These are phyloP conservation scores for Botrytis pseudocinerea DNA, from an alignment of 2,329 filamentous ascomycete genomes.

Conservation along the genomic window DNA sequence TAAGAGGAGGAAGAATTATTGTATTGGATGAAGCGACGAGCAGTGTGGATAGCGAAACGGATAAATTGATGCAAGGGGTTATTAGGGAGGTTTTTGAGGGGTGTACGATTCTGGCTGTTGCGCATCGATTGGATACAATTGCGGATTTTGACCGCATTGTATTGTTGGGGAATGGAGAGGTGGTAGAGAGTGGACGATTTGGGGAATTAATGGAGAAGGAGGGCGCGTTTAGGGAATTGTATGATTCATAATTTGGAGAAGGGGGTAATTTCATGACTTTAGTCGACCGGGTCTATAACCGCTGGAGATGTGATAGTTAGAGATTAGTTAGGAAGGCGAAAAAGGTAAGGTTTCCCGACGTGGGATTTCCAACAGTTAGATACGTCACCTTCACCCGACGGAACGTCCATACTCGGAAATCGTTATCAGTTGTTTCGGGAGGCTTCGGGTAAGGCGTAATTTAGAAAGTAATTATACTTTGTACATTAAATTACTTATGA, in stretches of 20 bases:
- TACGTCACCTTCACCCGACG: neutral
- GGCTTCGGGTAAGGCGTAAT: neutral
- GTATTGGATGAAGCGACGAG: conserved; percentile 48
- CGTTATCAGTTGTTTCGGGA: neutral
- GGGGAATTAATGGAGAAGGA: conserved; percentile 6
- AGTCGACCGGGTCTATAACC: neutral
- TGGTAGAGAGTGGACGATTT: conserved; percentile 14
- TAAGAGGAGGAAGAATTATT: conserved; percentile 44
- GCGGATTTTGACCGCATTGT: conserved; percentile 45
- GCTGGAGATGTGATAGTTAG: neutral
- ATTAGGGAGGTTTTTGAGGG: conserved; percentile 54
- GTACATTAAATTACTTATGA: neutral
- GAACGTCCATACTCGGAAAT: neutral
- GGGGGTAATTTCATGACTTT: neutral
- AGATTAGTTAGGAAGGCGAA: neutral
- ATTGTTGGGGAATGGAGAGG: conserved; percentile 18
- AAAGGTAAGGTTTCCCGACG: neutral
- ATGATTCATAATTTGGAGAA: conserved; percentile 22
- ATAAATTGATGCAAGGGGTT: conserved; percentile 55
- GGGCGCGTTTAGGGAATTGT: conserved; percentile 42
- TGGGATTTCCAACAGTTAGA: neutral
- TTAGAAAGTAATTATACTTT: neutral
- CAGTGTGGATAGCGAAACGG: conserved; percentile 58
- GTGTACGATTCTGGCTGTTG: conserved; percentile 53
- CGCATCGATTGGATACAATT: conserved; percentile 47